Evolutionary conservation across 768 basidiomycete genomes (phyloP), one percentile per base, ranked within the genome.

Genomic region (Kondoa subrosea): DNA sequence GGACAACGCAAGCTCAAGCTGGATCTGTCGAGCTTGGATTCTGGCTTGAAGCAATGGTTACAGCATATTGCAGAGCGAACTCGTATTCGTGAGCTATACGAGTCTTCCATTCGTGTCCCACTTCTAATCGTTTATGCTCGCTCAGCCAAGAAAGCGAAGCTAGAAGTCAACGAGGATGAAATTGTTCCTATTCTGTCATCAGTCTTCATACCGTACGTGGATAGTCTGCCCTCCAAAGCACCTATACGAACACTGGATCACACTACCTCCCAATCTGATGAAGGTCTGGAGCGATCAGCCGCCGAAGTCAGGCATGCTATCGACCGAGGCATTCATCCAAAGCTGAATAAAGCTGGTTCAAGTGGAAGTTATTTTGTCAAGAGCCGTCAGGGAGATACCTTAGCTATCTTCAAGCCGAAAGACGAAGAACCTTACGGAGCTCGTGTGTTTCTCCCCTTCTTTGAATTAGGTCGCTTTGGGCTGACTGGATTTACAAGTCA

Each of bases 351-450:
- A 2, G 91, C 90, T 74, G 91, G 91, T 14, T 89, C 87, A 1
- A 88, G 87, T 3, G 91, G 91, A 0, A 89, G 87, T 59, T 93
- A 93, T 77, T 92, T 92, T 77, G 89, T 87, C n/a, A 83, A 88
- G 67, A 83, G 85, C 32, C 27, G 26, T 16, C n/a, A 1, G 56
- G 69, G 57, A 32, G 33, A 67, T 32, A 61, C 65, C 56, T 26
- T 27, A 65, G 91, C 87, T 3, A 87, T 92, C 2, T 92, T 93
- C 77, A 92, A 92, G 76, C 90, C 90, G 1, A 90, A 91, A 76
- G 76, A 76, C 69, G 75, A 75, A 60, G 72, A 74, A 61, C 66
- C 66, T 25, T 12, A 63, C 62, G 66, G 1, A 8, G 40, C 40
- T 50, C 40, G 16, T 33, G 26, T 15, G 2, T n/a, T 26, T 4